Base-by-base conservation (phyloP, 495 filamentous ascomycete species). In the Podospora comata region DNA sequence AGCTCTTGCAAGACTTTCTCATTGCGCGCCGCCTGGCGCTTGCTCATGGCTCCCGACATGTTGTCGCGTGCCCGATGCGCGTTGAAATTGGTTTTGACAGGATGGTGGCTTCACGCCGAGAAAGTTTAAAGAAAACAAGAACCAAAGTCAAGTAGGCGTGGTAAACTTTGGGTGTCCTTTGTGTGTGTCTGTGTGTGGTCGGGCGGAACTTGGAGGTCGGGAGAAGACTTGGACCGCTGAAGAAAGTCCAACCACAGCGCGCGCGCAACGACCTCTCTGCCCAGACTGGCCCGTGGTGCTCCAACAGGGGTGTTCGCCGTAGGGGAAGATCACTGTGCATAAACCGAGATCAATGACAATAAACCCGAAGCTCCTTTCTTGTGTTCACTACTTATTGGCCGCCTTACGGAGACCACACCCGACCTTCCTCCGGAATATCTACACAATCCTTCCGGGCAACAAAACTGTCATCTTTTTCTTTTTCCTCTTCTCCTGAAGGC, bases 21-120 rank as follows among this genome's bases (percentile, higher is more conserved):
- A 79, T 98, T 97, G 82, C 95, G 94, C 85, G 89, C 91, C 84
- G 96, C 93, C 81, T 97, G 91, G 76, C 95, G 93, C 86, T 98
- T 99, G 84, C 87, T 97, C 70, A 85, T 72, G 30, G 81, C 74
- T 60, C 75, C 78, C 30, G 84, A 78, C 85, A 86, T 86, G 70
- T 76, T 85, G 70, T 76, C 73, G 73, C 70, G 74, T 71, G 70
- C 13, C 13, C 39, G 39, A 13, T 48, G 39, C 68, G 44, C 32
- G 56, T 27, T 61, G 59, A 5, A 58, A 13, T 58, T 9, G 20
- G n/a, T 16, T 26, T 27, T 61, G 13, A 28, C 30, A 30, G 16
- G 26, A 9, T 61, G 26, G 26, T 39, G 44, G 9, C 19, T 54
- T 30, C 16, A 28, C 34, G 63, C 28, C 26, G n/a, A 28, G 53